Evolutionary conservation across 2,329 filamentous ascomycete genomes (phyloP).

Genomic region (Diplodia mutila): DNA sequence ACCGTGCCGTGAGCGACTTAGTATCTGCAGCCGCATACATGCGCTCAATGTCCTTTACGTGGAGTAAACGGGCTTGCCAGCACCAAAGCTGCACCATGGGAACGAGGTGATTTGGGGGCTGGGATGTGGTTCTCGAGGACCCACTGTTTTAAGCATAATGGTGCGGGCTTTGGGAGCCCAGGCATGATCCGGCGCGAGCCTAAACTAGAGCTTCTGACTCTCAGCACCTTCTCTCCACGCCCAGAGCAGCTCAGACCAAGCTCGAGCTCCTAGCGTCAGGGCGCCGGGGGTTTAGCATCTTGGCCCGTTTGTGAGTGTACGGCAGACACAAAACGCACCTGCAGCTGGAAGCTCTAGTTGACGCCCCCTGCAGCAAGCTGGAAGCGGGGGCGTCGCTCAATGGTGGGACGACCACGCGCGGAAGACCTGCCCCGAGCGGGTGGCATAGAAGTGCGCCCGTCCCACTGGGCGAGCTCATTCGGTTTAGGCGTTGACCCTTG

Average conservation of each 20-base stretch:
- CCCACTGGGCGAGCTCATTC: neutral
- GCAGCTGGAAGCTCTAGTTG: neutral
- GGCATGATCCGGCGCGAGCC: slow-evolving; percentile 7
- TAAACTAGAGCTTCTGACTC: slow-evolving; percentile 8
- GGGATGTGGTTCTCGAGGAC: neutral
- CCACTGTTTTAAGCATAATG: slow-evolving; percentile 21
- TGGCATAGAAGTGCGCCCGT: neutral
- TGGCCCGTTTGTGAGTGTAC: neutral
- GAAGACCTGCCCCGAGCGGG: neutral
- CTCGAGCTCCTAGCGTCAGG: neutral
- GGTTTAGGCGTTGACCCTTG: slow-evolving; percentile 10
- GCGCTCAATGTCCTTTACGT: neutral
- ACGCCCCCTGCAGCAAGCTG: slow-evolving; percentile 11
- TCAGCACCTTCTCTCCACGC: neutral
- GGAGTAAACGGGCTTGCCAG: neutral
- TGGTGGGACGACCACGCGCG: slow-evolving; percentile 15
- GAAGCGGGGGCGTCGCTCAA: neutral
- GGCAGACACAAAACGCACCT: neutral
- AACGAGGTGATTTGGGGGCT: neutral
- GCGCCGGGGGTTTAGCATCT: neutral
- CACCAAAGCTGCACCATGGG: neutral
- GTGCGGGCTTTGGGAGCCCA: neutral
- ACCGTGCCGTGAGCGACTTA: neutral
- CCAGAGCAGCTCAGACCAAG: slow-evolving; percentile 4
- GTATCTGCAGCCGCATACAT: neutral